Conservation (phyloP, 257 asterid genomes). For the Misopates orontium region DNA sequence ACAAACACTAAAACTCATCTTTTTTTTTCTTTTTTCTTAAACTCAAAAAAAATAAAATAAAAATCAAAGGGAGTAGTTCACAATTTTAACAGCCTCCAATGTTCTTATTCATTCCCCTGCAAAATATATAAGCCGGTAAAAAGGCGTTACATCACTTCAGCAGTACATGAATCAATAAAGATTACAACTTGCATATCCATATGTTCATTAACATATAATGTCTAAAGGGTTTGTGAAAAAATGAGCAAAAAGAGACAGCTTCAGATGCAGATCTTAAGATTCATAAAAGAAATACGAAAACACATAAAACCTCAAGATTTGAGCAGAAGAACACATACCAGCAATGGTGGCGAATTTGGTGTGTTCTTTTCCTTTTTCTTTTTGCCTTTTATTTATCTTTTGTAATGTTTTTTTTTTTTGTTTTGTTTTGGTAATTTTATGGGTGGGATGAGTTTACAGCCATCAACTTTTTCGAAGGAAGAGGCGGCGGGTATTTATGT, state of each 20-base stretch:
- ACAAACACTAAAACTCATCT: constrained; percentile 47
- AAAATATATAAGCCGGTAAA: constrained; percentile 27
- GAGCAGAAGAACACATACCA: constrained; percentile 18
- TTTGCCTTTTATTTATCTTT: background rate
- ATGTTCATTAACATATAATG: background rate
- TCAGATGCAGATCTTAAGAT: constrained; percentile 32
- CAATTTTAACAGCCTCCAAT: constrained; percentile 19
- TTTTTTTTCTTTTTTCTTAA: background rate
- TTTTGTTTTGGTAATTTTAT: background rate
- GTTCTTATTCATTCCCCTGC: constrained; percentile 32
- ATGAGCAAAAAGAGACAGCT: background rate
- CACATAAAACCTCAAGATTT: constrained; percentile 9
- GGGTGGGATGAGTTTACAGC: constrained; percentile 31
- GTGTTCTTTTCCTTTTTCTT: background rate
- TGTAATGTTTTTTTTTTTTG: background rate
- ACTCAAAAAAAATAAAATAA: background rate
- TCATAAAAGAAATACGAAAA: background rate
- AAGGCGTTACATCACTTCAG: no score
- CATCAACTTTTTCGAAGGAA: constrained; percentile 37
- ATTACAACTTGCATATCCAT: background rate
- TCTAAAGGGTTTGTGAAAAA: constrained; percentile 2
- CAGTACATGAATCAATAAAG: background rate
- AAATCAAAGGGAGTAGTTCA: background rate
- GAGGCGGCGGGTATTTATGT: constrained; percentile 40
- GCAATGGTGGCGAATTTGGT: background rate